These are phyloP conservation scores for Solanum arcanum DNA, from an alignment of 257 asterid genomes.

Conservation along the genomic window DNA sequence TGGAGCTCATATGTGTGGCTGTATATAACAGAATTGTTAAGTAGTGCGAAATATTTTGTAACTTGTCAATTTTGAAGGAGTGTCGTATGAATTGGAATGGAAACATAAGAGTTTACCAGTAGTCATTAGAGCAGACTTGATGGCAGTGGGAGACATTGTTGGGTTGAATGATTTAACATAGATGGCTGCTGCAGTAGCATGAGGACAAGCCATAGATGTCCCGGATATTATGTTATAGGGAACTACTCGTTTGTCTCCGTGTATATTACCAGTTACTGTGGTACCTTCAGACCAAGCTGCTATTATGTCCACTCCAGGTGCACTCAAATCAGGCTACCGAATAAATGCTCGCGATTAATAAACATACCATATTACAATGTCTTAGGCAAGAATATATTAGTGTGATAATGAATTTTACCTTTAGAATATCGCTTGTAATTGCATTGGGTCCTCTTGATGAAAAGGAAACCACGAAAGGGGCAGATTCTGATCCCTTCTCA, in stretches of 20 bases:
- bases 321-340: slow-evolving; percentile 54
- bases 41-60: not conserved
- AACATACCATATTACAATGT: not conserved
- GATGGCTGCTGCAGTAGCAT: slow-evolving; percentile 57
- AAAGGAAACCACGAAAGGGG: slow-evolving; percentile 50
- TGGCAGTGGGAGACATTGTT: slow-evolving; percentile 60
- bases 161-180: slow-evolving; percentile 60
- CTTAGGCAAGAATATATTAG: not conserved
- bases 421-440: slow-evolving; percentile 34
- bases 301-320: slow-evolving; percentile 60
- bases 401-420: slow-evolving; percentile 18
- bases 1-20: slow-evolving; percentile 34
- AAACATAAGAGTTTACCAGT: slow-evolving; percentile 24
- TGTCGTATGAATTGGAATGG: not conserved
- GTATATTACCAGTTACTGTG: slow-evolving; percentile 17
- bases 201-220: slow-evolving; percentile 75
- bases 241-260: slow-evolving; percentile 26
- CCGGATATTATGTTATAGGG: slow-evolving; percentile 50
- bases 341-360: not conserved
- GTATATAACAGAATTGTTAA: not conserved
- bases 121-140: slow-evolving; percentile 66
- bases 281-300: slow-evolving; percentile 63
- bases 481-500: slow-evolving; percentile 9
- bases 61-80: not conserved
- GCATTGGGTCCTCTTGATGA: slow-evolving; percentile 68